Conservation (phyloP, 192 early-diverging fungal genomes). For the Dimargaris xerosporica region DNA sequence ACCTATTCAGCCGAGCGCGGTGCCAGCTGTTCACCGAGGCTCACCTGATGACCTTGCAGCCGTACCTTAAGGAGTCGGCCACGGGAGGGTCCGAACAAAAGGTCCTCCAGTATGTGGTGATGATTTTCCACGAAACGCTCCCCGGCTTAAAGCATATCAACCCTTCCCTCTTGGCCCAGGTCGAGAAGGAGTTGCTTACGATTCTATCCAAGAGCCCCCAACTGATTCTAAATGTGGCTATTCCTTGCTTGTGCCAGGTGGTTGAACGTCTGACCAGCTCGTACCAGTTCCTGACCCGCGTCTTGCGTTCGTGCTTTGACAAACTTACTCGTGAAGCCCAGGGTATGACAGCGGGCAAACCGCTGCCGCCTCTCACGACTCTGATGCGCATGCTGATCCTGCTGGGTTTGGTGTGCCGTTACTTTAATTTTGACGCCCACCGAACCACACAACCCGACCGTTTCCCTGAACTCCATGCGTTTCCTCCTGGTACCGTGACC, state of each 20-base stretch:
- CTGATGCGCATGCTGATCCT: slow-evolving; percentile 60
- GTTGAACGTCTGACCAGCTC: slow-evolving; percentile 38
- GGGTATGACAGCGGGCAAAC: slow-evolving; percentile 17
- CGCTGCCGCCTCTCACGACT: slow-evolving; percentile 23
- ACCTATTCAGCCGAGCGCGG: slow-evolving; percentile 18
- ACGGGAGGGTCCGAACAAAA: slow-evolving; percentile 27
- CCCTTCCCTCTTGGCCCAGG: slow-evolving; percentile 29
- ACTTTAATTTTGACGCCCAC: slow-evolving; percentile 68
- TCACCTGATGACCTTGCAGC: slow-evolving; percentile 31
- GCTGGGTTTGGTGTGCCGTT: slow-evolving; percentile 47
- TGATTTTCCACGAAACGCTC: slow-evolving; percentile 36
- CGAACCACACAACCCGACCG: slow-evolving; percentile 18
- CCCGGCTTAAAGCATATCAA: slow-evolving; percentile 32
- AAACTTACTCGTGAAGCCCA: slow-evolving; percentile 34
- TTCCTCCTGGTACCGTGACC: slow-evolving; percentile 15
- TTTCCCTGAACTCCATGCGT: slow-evolving; percentile 22
- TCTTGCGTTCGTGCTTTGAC: slow-evolving; percentile 23
- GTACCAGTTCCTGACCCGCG: neutral
- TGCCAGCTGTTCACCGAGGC: slow-evolving; percentile 19
- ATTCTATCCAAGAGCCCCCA: slow-evolving; percentile 40
- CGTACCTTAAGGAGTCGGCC: slow-evolving; percentile 34
- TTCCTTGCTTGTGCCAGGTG: slow-evolving; percentile 59
- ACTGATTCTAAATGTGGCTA: slow-evolving; percentile 43
- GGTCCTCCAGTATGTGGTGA: slow-evolving; percentile 31
- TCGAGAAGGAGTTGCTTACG: slow-evolving; percentile 44